Base-by-base conservation (phyloP, 345 rosid species). In the Dipteronia sinensis region DNA sequence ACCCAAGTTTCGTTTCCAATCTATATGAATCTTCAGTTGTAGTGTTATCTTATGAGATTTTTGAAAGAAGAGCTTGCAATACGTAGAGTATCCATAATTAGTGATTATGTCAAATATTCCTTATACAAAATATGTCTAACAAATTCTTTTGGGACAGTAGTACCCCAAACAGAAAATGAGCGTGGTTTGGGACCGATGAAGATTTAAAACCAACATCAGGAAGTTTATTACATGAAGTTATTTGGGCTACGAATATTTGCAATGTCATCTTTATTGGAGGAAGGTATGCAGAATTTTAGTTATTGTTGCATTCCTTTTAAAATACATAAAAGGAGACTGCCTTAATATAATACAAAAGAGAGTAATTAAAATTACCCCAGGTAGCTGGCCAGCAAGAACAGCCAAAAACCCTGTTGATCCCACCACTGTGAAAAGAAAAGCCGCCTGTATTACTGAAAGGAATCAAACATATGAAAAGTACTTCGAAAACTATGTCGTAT, bases 371-470 rank as follows among this genome's bases (percentile, higher is more conserved):
- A 68, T 85, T 93, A 90, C 98, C 93, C 97, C 97, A 1, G 98
- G 98, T 87, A 93, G 98, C 86, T 92, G 98, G 61, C 98, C 95
- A 3, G 97, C 95, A 73, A 93, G 85, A 69, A 95, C 88, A 77
- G 86, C 97, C 78, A 95, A 19, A 77, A 95, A 89, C 38, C 97
- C 89, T 0, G 97, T 92, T 65, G 94, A 83, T 61, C 98, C 97
- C 38, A 95, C 98, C 69, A 93, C 97, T 20, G 97, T 92, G 88
- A 91, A 84, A 80, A 92, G 97, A 84, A 92, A 95, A 82, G 98
- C 97, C 10, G 97, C 97, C 98, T 95, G 98, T 83, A 89, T 83
- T 77, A 80, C 91, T 81, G 81, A 67, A 85, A 78, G 58, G 77
- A 69, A 83, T 86, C 80, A 84, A 58, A 79, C 56, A 69, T 64